phyloP scores from a whole-genome alignment of 2,329 filamentous ascomycete species.

The Laburnicola sp. region DNA sequence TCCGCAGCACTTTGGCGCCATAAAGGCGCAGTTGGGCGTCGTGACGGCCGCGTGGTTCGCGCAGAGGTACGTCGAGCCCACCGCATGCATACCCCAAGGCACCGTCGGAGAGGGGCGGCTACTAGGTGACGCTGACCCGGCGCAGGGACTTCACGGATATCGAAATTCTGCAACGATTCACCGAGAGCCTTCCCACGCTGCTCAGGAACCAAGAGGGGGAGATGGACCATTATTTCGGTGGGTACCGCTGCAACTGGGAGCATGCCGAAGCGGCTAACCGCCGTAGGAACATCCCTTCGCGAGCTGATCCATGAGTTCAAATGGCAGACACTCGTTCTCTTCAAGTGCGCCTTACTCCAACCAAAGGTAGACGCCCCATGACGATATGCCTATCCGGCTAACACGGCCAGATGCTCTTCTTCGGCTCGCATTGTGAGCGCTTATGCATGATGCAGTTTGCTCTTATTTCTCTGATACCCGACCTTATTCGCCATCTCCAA shows the following conservation, averaged over 20 bases:
- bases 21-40: conserved; percentile 85
- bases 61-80: conserved; percentile 63
- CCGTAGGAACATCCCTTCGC: conserved; percentile 68
- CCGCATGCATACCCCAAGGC: not conserved
- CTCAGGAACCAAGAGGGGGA: conserved; percentile 68
- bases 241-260: conserved; percentile 34
- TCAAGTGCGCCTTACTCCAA: conserved; percentile 92
- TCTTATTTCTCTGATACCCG: conserved; percentile 90
- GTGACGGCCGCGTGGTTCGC: conserved; percentile 97
- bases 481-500: conserved; percentile 85
- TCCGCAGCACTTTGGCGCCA: conserved; percentile 84
- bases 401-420: conserved; percentile 84
- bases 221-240: conserved; percentile 83
- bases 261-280: conserved; percentile 9
- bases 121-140: conserved; percentile 14
- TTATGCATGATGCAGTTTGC: conserved; percentile 99
- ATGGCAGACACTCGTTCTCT: conserved; percentile 88
- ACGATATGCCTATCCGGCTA: conserved; percentile 8
- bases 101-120: not conserved
- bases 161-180: conserved; percentile 87
- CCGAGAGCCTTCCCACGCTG: conserved; percentile 74
- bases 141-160: conserved; percentile 80
- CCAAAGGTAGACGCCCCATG: conserved; percentile 71
- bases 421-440: conserved; percentile 91
- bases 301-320: conserved; percentile 94